phyloP scores from a whole-genome alignment of 371 early-diverging fungal genomes.

The Circinella umbellata region DNA sequence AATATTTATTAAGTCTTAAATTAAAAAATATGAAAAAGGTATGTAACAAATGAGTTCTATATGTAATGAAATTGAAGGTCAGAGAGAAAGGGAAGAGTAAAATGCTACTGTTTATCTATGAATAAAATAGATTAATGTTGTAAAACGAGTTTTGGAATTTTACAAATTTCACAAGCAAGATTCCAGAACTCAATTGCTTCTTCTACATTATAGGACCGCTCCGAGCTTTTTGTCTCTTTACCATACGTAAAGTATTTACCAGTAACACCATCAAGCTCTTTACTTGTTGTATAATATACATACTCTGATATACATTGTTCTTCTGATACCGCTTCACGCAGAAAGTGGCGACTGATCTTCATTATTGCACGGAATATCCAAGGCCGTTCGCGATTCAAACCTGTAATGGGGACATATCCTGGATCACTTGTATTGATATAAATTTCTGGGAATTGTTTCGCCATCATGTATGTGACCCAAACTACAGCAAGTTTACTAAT shows the following conservation, averaged over 20 bases:
- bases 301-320: slow-evolving; percentile 34
- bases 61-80: no score
- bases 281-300: slow-evolving; percentile 35
- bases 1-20: no score
- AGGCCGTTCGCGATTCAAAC: slow-evolving; percentile 30
- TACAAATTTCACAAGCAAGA: slow-evolving; percentile 30
- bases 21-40: no score
- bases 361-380: slow-evolving; percentile 18
- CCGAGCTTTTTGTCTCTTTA: slow-evolving; percentile 26
- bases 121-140: not conserved
- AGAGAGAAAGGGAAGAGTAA: no score
- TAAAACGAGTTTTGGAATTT: not conserved
- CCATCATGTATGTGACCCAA: slow-evolving; percentile 27
- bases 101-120: no score
- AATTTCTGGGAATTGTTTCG: slow-evolving; percentile 17
- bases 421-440: slow-evolving; percentile 35
- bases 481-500: slow-evolving; percentile 36
- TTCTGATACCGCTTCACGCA: slow-evolving; percentile 31
- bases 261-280: slow-evolving; percentile 15
- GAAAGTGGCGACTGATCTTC: slow-evolving; percentile 16
- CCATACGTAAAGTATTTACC: slow-evolving; percentile 27
- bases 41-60: no score
- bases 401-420: slow-evolving; percentile 49
- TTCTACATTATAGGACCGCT: slow-evolving; percentile 28
- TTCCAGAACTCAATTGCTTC: slow-evolving; percentile 36